Percentiles rank a stretch among this genome's conserved stretches.
These are phyloP conservation scores for Anthoceros angustus DNA, from an alignment of 225 moss, liverwort and hornwort species.

Conservation along the genomic window DNA sequence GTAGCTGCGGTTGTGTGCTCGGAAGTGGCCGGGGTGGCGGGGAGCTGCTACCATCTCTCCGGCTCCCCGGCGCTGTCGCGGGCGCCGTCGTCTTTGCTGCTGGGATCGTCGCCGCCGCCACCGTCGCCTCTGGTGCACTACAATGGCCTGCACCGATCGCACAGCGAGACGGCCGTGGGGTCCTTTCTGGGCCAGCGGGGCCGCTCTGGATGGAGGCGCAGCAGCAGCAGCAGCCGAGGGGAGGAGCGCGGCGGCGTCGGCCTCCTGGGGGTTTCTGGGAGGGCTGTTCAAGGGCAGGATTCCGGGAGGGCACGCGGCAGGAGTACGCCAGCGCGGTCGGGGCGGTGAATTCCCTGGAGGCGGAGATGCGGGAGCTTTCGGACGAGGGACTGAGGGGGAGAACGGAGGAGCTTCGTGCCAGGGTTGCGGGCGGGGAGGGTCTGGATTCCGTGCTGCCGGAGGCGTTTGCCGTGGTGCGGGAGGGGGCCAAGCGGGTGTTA, in stretches of 20 bases:
- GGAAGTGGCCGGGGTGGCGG: constrained; percentile 42
- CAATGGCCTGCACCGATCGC: constrained; percentile 14
- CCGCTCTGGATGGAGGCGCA: no score
- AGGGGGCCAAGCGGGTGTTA: constrained; percentile 68
- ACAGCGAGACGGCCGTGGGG: constrained; percentile 8
- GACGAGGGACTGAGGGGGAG: constrained; percentile 57
- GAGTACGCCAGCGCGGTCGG: constrained; percentile 36
- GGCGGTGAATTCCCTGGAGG: constrained; percentile 47
- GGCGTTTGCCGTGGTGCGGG: constrained; percentile 67
- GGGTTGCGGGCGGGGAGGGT: no score
- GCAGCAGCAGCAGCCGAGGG: constrained; percentile 17
- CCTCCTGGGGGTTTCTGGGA: constrained; percentile 52
- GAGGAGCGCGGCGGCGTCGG: constrained; percentile 28
- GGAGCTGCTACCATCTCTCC: constrained; percentile 18
- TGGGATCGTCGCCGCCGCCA: constrained; percentile 8
- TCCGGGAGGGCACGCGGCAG: constrained; percentile 61
- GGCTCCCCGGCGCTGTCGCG: constrained; percentile 20
- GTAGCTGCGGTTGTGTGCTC: constrained; percentile 30
- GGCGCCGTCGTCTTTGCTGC: constrained; percentile 22
- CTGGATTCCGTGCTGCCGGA: constrained; percentile 49
- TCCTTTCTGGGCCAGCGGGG: constrained; percentile 26
- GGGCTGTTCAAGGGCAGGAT: constrained; percentile 70
- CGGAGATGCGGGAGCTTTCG: constrained; percentile 29
- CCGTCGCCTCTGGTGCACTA: neutral
- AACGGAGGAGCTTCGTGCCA: no score